Conservation (phyloP, 768 basidiomycete species). For the Auricularia cornea region DNA sequence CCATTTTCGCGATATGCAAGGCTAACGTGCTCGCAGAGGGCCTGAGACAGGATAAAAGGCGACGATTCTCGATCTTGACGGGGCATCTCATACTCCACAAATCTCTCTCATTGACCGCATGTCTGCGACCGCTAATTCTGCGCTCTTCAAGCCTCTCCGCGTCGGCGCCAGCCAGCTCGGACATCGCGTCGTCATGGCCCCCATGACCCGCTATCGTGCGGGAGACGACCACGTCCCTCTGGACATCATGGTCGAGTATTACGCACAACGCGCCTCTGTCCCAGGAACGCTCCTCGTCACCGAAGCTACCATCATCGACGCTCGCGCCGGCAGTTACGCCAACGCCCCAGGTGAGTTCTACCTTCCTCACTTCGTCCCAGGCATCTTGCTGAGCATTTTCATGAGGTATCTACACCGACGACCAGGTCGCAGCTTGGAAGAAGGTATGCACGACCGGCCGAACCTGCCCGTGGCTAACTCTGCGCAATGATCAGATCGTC, state of each 20-base stretch:
- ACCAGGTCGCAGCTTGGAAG: constrained; percentile 52
- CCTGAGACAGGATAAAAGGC: no score
- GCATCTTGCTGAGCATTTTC: no score
- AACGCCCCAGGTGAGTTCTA: constrained; percentile 25
- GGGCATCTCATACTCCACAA: no score
- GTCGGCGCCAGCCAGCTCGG: constrained; percentile 10
- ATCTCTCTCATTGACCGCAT: neutral
- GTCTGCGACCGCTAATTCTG: neutral
- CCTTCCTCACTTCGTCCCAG: no score
- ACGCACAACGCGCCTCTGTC: constrained; percentile 9
- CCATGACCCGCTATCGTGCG: constrained; percentile 14
- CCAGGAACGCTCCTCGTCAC: constrained; percentile 23
- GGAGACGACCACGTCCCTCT: constrained; percentile 6
- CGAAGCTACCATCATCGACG: constrained; percentile 10
- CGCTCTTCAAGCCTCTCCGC: constrained; percentile 14
- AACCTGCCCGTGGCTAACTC: neutral
- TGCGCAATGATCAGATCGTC: constrained; percentile 33
- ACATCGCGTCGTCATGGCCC: constrained; percentile 15
- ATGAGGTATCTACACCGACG: constrained; percentile 44
- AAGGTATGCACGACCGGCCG: constrained; percentile 22
- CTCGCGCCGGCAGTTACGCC: constrained; percentile 37
- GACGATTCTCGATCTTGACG: no score
- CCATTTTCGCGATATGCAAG: no score
- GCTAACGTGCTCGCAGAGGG: no score
- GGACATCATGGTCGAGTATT: constrained; percentile 8